Evolutionary conservation across 2,329 filamentous ascomycete species (phyloP).

Genomic region (Corynespora cassiicola): DNA sequence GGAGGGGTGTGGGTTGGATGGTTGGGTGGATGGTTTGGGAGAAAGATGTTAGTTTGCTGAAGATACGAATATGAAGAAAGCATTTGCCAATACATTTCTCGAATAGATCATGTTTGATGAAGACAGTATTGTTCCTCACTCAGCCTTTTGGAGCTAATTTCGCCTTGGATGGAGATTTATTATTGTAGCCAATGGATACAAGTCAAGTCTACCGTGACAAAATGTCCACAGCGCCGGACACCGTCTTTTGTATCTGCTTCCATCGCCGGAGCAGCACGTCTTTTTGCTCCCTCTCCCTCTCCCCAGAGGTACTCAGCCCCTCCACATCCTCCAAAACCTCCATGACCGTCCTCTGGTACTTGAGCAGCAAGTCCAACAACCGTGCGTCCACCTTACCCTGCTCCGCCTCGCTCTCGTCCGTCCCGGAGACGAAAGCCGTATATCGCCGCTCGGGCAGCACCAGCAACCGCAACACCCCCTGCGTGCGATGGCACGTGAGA

Average conservation of each 20-base stretch:
- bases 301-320: slow-evolving; percentile 14
- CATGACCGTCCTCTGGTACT: slow-evolving; percentile 37
- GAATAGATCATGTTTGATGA: too few species aligned
- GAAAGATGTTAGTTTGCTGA: too few species aligned
- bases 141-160: too few species aligned
- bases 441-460: slow-evolving; percentile 36
- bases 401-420: slow-evolving; percentile 42
- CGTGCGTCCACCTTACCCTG: slow-evolving; percentile 46
- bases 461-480: slow-evolving; percentile 50
- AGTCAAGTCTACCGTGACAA: too few species aligned
- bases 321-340: slow-evolving; percentile 34
- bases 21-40: too few species aligned
- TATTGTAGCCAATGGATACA: too few species aligned
- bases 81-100: too few species aligned
- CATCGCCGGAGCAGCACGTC: slow-evolving; percentile 37
- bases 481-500: slow-evolving; percentile 56
- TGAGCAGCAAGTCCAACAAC: slow-evolving; percentile 36
- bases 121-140: too few species aligned
- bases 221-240: slow-evolving; percentile 17
- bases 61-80: too few species aligned
- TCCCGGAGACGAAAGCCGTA: slow-evolving; percentile 36
- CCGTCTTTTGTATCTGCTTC: slow-evolving; percentile 45
- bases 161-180: too few species aligned
- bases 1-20: too few species aligned
- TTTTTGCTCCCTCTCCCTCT: slow-evolving; percentile 22